These are phyloP conservation scores for Pythium guiyangense DNA, from an alignment of 352 stramenopile genomes.

Conservation along the genomic window DNA sequence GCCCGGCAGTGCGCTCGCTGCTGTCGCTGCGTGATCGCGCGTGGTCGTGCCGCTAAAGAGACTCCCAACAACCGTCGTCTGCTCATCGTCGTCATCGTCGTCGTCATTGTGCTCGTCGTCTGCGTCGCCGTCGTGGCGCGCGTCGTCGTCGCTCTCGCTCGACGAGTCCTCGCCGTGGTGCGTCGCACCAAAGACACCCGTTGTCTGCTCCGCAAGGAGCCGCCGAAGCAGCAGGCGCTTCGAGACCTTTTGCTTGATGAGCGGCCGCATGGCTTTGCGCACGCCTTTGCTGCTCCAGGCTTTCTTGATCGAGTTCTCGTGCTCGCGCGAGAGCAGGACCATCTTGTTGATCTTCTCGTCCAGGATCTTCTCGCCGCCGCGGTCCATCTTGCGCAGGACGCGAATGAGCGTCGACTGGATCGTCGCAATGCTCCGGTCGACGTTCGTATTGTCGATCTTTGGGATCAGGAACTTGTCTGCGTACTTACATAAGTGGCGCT, in stretches of 20 bases:
- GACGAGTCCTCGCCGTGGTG: constrained; percentile 58
- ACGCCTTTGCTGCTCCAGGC: constrained; percentile 85
- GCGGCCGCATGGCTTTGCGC: constrained; percentile 79
- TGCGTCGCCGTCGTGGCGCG: constrained; percentile 52
- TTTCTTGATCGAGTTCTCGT: constrained; percentile 87
- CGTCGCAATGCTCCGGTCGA: constrained; percentile 79
- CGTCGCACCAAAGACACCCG: constrained; percentile 23
- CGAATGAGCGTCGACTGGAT: constrained; percentile 85
- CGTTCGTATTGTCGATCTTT: constrained; percentile 89
- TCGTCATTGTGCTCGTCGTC: constrained; percentile 54
- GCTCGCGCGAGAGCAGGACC: constrained; percentile 79
- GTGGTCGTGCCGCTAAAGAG: constrained; percentile 64
- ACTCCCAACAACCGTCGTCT: constrained; percentile 77
- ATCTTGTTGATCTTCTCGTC: constrained; percentile 81
- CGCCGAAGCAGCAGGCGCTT: constrained; percentile 74
- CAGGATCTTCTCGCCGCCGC: constrained; percentile 66
- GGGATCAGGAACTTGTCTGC: constrained; percentile 83
- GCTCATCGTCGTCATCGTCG: constrained; percentile 55
- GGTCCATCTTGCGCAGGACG: constrained; percentile 74
- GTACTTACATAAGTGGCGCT: constrained; percentile 82
- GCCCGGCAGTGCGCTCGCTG: constrained; percentile 4
- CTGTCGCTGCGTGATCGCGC: constrained; percentile 33
- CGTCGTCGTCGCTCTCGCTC: constrained; percentile 66
- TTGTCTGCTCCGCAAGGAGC: constrained; percentile 71
- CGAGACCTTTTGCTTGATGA: constrained; percentile 85